Evolutionary conservation across 805 yeast species (phyloP), one percentile per base, ranked within the genome.

Genomic region (Ogataea trehaloabstinens): DNA sequence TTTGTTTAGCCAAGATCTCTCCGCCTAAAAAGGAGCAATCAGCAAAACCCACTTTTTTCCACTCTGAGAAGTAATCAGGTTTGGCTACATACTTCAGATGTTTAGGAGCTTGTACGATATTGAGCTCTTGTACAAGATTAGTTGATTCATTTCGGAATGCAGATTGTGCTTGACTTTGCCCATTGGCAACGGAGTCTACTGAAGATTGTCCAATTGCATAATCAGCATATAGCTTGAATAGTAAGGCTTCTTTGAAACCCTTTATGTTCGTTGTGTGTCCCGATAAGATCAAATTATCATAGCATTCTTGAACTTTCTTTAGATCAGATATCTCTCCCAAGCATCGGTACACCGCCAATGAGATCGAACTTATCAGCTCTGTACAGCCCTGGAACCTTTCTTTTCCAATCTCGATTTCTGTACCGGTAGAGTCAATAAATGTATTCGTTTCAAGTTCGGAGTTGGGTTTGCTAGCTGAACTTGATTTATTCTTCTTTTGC

Each of bases 41-140:
- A 41, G 82, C 80, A 74, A 83, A 82, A 1, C 91, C 89, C 27
- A 64, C 63, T 59, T 78, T 78, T 64, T 90, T 90, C 97, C 97
- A 91, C 49, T 87, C 95, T 1, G 95, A 86, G 64, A 91, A 91
- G 61, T 91, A 90, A 40, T 91, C 98, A 0, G 96, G 95, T 60
- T 78, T 74, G 52, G 82, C 82, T 19, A 81, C 78, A 35, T 79
- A 56, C 48, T 75, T 78, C 40, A 90, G 74, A 11, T 80, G 69
- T n/a, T 80, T 78, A 17, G 97, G 98, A 2, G 82, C 89, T 64
- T 91, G 98, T 18, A 35, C 71, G 47, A 44, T 57, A 42, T 45
- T 54, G 48, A 46, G 47, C 48, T 41, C 65, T 52, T 45, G 56
- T 11, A 45, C 41, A 31, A 46, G 13, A 22, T 49, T 47, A 24